Base-by-base conservation (phyloP, 2,329 filamentous ascomycete genomes). In the Cordyceps militaris region DNA sequence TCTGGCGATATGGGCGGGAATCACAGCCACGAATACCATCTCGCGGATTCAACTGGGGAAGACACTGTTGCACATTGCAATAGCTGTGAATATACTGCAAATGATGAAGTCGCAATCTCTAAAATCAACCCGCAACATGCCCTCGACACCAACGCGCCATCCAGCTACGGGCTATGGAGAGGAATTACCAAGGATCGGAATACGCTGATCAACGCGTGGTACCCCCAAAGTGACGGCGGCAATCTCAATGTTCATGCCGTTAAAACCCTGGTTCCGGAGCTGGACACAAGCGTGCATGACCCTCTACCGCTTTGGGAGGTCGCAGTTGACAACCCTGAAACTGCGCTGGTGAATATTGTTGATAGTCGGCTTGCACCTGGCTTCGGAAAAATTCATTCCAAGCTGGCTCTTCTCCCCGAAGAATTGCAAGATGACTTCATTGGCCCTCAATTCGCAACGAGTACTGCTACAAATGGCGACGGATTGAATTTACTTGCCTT, bases 1-100 rank as follows among this genome's bases (percentile, higher is more conserved):
- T 97, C 93, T 1, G 94, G 94, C n/a, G 89, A 91, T 63, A 99
- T 99, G 83, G 94, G 94, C 32, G 94, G 94, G 13, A 87, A 86
- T 63, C 74, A 96, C 38, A 97, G 92, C 70, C 94, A 99, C 69
- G 94, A 99, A 67, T 99, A 95, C 68, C 94, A 97, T 68, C 86
- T 96, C 52, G 81, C 87, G 1, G 90, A 86, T 30, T 68, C 81
- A 0, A 85, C 88, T 51, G 94, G 94, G 8, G 94, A 97, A 69
- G 94, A 99, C 66, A 86, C 83, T 1, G 80, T 99, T 38, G 83
- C 95, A 61, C 86, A 78, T 61, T 99, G 94, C 70, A 74, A 74
- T 23, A 74, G 71, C 11, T 99, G 94, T 69, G 78, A 81, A 34
- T 90, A 92, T 67, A 81, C 88, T 1, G 88, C 88, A 59, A 99